Conservation (phyloP, 2,329 filamentous ascomycete species). For the Trichophaea hybrida region DNA sequence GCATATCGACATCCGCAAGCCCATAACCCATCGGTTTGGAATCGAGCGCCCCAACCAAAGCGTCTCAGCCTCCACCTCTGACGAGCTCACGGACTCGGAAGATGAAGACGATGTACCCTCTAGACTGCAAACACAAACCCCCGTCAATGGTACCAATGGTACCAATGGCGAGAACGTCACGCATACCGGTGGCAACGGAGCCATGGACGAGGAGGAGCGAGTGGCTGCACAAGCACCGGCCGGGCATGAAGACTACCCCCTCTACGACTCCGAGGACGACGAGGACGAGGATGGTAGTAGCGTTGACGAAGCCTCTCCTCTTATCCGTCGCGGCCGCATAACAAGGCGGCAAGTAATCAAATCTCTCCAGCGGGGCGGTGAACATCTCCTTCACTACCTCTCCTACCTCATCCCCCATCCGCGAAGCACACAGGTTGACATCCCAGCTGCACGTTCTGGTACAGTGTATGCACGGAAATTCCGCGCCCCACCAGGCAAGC, state of each 20-base stretch:
- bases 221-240: constrained; percentile 1
- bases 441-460: background rate
- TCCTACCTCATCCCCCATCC: constrained; percentile 4
- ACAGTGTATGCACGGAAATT: constrained; percentile 32
- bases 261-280: constrained; percentile 86
- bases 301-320: background rate
- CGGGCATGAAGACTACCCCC: constrained; percentile 52
- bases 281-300: constrained; percentile 45
- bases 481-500: constrained; percentile 44
- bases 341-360: background rate
- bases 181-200: constrained; percentile 10
- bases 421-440: background rate
- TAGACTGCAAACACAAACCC: background rate
- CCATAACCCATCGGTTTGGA: constrained; percentile 73
- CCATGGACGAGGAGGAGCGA: constrained; percentile 31
- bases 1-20: constrained; percentile 94
- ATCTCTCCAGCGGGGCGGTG: background rate
- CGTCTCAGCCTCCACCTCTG: constrained; percentile 60
- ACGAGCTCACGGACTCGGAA: constrained; percentile 61
- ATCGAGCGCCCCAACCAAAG: constrained; percentile 68
- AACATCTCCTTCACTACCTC: background rate
- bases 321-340: background rate
- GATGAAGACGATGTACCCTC: constrained; percentile 49
- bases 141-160: background rate
- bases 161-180: background rate